Conservation (phyloP, 2,329 filamentous ascomycete species). For the Alternaria sp. region DNA sequence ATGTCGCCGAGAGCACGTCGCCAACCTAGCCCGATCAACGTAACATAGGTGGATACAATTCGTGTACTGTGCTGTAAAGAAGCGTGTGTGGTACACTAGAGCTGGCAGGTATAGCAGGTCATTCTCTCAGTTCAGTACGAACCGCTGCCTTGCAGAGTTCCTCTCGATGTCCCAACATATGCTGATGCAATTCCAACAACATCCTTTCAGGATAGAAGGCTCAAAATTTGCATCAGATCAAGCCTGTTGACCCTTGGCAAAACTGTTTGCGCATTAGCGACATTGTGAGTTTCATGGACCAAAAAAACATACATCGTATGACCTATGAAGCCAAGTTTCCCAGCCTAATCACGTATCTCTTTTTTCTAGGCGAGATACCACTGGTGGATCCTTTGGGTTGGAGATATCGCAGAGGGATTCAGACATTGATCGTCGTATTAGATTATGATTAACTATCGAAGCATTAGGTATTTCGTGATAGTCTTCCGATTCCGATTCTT, state of each 20-base stretch:
- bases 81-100: too few species aligned
- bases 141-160: neutral
- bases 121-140: too few species aligned
- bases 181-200: neutral
- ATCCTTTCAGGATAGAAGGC: neutral
- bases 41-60: neutral
- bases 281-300: neutral
- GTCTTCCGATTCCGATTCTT: neutral
- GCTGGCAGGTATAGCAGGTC: too few species aligned
- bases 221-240: neutral
- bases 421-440: neutral
- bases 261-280: neutral
- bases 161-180: neutral
- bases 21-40: neutral
- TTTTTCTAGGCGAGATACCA: neutral
- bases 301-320: neutral
- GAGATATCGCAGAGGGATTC: neutral
- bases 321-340: neutral
- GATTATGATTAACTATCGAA: conserved; percentile 7
- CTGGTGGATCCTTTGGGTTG: neutral
- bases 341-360: neutral
- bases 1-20: neutral
- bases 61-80: neutral
- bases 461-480: neutral
- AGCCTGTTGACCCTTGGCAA: neutral